Percentiles rank a stretch among this genome's conserved stretches.
These are phyloP conservation scores for Nothophytophthora sp. DNA, from an alignment of 352 stramenopile genomes.

Conservation along the genomic window DNA sequence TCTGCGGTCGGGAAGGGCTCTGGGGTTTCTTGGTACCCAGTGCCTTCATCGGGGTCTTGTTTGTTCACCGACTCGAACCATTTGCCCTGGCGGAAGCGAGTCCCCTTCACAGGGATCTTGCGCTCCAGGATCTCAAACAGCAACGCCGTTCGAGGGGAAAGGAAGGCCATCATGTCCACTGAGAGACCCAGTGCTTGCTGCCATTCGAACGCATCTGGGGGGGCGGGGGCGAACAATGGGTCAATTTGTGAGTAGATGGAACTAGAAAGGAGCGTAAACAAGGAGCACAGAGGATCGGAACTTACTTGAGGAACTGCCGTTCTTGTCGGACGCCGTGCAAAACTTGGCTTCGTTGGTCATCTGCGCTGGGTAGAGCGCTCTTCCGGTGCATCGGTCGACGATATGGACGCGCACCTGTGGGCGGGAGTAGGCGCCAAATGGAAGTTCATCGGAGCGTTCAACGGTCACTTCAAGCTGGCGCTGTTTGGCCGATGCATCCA, in stretches of 20 bases:
- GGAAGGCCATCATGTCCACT: constrained; percentile 30
- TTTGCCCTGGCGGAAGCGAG: constrained; percentile 18
- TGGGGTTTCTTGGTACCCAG: constrained; percentile 10
- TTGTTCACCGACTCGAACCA: constrained; percentile 29
- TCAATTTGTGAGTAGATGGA: not conserved
- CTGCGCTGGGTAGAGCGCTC: constrained; percentile 26
- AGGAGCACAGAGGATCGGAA: not conserved
- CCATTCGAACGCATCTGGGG: constrained; percentile 60
- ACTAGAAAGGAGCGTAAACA: not conserved
- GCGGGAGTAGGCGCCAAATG: constrained; percentile 41
- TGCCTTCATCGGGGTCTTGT: constrained; percentile 25
- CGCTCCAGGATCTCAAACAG: constrained; percentile 60
- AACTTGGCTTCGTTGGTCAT: constrained; percentile 25
- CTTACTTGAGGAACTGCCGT: constrained; percentile 17
- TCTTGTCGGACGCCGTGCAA: constrained; percentile 6
- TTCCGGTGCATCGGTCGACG: constrained; percentile 53
- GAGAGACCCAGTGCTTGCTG: constrained; percentile 36
- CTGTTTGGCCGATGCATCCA: constrained; percentile 13
- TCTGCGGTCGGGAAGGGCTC: too few species aligned
- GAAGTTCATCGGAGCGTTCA: constrained; percentile 50
- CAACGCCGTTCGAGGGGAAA: constrained; percentile 43
- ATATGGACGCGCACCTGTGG: constrained; percentile 51
- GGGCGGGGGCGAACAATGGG: not conserved
- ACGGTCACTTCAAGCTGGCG: constrained; percentile 39
- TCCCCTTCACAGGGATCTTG: constrained; percentile 16